Evolutionary conservation across 176 grass and related monocot genomes (phyloP).

Genomic region (Paspalum vaginatum): DNA sequence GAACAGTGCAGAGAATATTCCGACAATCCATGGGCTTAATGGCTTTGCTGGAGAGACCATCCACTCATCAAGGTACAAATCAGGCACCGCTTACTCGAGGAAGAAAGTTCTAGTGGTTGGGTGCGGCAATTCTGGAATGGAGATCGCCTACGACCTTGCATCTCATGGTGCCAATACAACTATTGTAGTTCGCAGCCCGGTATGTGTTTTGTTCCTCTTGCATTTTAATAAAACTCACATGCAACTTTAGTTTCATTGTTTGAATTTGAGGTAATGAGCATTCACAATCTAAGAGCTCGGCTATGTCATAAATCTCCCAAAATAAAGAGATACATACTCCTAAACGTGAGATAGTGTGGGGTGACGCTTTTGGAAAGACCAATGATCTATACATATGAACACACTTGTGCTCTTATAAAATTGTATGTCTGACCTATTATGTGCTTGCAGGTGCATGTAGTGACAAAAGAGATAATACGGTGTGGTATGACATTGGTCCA

Average conservation of each 20-base stretch:
- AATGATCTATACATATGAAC: background rate
- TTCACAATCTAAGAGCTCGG: background rate
- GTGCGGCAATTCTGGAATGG: background rate
- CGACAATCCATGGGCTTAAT: background rate
- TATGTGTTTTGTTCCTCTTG: background rate
- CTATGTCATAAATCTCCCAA: background rate
- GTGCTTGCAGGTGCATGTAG: conserved; percentile 42
- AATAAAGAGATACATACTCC: background rate
- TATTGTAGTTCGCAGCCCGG: background rate
- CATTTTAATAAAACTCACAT: background rate
- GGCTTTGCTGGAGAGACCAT: background rate
- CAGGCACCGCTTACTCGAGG: background rate
- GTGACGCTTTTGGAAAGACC: background rate
- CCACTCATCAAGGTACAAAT: background rate
- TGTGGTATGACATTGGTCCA: conserved; percentile 44
- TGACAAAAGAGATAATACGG: conserved; percentile 50
- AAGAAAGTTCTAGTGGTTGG: conserved; percentile 7
- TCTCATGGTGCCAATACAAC: background rate
- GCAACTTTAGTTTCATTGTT: background rate
- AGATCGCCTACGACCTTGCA: conserved; percentile 6
- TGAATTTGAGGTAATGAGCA: background rate
- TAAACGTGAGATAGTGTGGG: background rate
- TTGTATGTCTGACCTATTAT: background rate
- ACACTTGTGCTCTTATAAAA: background rate
- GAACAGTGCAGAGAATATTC: background rate